Conservation (phyloP, 768 basidiomycete species). For the Tylopilus intermedius region DNA sequence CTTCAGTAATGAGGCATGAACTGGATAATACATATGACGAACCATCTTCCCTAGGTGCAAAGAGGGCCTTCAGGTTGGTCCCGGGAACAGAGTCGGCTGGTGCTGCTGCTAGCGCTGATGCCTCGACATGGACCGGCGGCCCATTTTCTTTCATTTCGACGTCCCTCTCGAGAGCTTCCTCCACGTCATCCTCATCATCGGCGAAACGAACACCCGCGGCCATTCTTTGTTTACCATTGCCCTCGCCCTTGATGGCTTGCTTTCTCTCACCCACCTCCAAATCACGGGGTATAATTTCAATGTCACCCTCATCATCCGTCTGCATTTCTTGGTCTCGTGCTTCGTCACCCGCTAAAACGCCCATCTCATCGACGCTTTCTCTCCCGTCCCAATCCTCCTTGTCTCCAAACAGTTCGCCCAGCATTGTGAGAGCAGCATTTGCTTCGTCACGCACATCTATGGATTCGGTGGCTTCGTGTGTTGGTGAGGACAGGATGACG, state of each 20-base stretch:
- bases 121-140: neutral
- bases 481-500: neutral
- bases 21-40: constrained; percentile 10
- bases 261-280: neutral
- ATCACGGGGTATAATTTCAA: constrained; percentile 17
- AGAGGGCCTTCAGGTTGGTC: constrained; percentile 62
- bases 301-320: constrained; percentile 5
- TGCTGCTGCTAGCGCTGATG: neutral
- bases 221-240: constrained; percentile 4
- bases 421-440: constrained; percentile 28
- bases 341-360: constrained; percentile 28
- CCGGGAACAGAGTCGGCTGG: constrained; percentile 1
- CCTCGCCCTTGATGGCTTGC: neutral
- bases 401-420: constrained; percentile 50
- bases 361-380: constrained; percentile 57
- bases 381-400: constrained; percentile 55
- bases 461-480: neutral
- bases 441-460: constrained; percentile 14
- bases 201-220: neutral
- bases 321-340: neutral
- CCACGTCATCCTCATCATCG: neutral
- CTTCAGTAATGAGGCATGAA: neutral
- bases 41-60: constrained; percentile 67
- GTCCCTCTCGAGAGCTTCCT: constrained; percentile 2
- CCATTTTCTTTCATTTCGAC: constrained; percentile 12